These are phyloP conservation scores for Epicoccum nigrum DNA, from an alignment of 2,329 filamentous ascomycete species.

Conservation along the genomic window DNA sequence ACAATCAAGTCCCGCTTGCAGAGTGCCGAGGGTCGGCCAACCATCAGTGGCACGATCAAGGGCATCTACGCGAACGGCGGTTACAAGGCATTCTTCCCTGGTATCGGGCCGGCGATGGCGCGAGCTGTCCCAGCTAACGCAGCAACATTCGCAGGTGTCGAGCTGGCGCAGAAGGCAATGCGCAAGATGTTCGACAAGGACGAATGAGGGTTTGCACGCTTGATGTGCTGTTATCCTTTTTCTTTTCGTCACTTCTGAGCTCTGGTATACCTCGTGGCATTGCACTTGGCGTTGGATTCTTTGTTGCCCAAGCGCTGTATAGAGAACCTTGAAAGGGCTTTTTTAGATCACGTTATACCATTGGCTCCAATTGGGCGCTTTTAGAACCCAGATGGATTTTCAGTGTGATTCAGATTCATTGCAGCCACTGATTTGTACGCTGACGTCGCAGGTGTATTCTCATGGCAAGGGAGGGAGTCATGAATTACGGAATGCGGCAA, in stretches of 20 bases:
- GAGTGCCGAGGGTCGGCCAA: slow-evolving; percentile 84
- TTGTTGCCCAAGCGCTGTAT: slow-evolving; percentile 13
- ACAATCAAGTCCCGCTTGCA: slow-evolving; percentile 95
- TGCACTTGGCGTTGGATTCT: slow-evolving; percentile 29
- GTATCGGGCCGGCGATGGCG: slow-evolving; percentile 89
- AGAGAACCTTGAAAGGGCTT: slow-evolving; percentile 16
- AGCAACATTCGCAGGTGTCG: slow-evolving; percentile 88
- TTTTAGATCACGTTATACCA: slow-evolving; percentile 22
- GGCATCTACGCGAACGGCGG: slow-evolving; percentile 85
- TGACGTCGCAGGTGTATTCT: slow-evolving; percentile 4
- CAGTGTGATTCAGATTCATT: background rate
- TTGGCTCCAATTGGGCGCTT: slow-evolving; percentile 11
- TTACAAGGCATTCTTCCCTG: slow-evolving; percentile 93
- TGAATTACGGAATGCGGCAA: slow-evolving; percentile 25
- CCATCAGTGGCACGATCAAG: slow-evolving; percentile 77
- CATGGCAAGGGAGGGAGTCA: slow-evolving; percentile 21
- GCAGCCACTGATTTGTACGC: slow-evolving; percentile 3
- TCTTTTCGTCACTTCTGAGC: slow-evolving; percentile 18
- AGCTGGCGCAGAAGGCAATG: slow-evolving; percentile 84
- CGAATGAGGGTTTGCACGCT: slow-evolving; percentile 27
- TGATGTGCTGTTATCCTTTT: slow-evolving; percentile 2
- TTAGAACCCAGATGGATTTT: background rate
- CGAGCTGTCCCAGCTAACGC: slow-evolving; percentile 96
- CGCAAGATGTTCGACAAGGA: slow-evolving; percentile 68
- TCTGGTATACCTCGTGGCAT: slow-evolving; percentile 25